Conservation (phyloP, 1,284 basidiomycete genomes). For the Ustilago cynodontis region DNA sequence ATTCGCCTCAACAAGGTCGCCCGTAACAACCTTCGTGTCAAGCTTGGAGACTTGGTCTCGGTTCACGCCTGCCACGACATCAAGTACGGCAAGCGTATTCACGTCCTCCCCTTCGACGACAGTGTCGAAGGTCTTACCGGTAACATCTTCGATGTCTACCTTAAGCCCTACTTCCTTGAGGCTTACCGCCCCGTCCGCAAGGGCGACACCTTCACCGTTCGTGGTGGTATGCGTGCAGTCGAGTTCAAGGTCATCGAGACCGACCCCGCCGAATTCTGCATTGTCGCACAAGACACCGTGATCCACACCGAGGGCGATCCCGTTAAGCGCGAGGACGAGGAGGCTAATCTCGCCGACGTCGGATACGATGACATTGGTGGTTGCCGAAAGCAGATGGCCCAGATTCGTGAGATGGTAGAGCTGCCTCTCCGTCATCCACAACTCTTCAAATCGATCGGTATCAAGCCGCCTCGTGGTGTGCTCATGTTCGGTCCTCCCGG, state of each 20-base stretch:
- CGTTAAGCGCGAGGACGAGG: conserved; percentile 98
- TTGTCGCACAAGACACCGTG: conserved; percentile 95
- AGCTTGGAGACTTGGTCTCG: conserved; percentile 94
- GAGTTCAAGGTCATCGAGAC: conserved; percentile 97
- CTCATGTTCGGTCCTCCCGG: conserved; percentile 70
- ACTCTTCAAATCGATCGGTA: conserved; percentile 99
- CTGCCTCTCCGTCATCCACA: conserved; percentile 97
- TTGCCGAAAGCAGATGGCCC: conserved; percentile 98
- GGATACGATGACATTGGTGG: conserved; percentile 99
- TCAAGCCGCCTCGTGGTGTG: conserved; percentile 89
- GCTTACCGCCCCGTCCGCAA: conserved; percentile 93
- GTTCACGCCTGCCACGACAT: conserved; percentile 97
- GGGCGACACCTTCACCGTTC: conserved; percentile 98
- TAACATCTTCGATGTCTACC: conserved; percentile 98
- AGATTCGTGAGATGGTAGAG: conserved; percentile 98
- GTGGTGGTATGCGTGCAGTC: conserved; percentile 80
- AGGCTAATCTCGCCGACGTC: conserved; percentile 94
- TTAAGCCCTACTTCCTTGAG: conserved; percentile 99
- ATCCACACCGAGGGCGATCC: conserved; percentile 99
- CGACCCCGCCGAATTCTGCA: conserved; percentile 94
- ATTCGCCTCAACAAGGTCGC: conserved; percentile 99
- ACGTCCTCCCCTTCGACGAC: conserved; percentile 97
- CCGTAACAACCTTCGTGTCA: conserved; percentile 96
- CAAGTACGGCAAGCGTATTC: conserved; percentile 98
- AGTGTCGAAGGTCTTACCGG: conserved; percentile 96